A percentile compares a stretch with the other conserved stretches of the same genome.
Conservation (phyloP, 139 green algal species). For the Tetraselmis chui region DNA sequence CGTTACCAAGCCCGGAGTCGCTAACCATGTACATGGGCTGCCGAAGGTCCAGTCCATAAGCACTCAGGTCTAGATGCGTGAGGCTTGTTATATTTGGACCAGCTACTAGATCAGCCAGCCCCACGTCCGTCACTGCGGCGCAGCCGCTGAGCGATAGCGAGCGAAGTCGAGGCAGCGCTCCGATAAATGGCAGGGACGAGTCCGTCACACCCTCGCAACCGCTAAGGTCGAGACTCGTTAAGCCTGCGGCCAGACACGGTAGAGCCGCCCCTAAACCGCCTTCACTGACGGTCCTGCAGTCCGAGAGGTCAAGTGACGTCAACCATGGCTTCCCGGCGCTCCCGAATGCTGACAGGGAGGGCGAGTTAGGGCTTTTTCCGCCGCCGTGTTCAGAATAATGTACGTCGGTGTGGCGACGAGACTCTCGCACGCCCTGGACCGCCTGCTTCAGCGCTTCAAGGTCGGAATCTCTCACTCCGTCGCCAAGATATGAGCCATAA, state of each 20-base stretch:
- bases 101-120: not conserved
- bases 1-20: not conserved
- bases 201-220: not conserved
- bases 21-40: not conserved
- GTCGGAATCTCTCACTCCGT: not conserved
- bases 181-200: not conserved
- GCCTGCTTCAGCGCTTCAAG: not conserved
- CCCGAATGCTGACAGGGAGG: not conserved
- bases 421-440: not conserved
- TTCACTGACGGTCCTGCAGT: not conserved
- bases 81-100: not conserved
- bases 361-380: not conserved
- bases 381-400: not conserved
- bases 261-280: not conserved
- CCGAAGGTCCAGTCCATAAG: not conserved
- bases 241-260: not conserved
- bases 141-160: not conserved
- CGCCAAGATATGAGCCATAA: not conserved
- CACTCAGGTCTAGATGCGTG: not conserved
- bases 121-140: not conserved
- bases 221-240: not conserved
- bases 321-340: not conserved
- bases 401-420: not conserved
- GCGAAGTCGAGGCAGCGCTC: not conserved
- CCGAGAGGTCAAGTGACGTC: not conserved